Base-by-base conservation (phyloP, 148 eudicot species). In the Tetragonia tetragonoides region DNA sequence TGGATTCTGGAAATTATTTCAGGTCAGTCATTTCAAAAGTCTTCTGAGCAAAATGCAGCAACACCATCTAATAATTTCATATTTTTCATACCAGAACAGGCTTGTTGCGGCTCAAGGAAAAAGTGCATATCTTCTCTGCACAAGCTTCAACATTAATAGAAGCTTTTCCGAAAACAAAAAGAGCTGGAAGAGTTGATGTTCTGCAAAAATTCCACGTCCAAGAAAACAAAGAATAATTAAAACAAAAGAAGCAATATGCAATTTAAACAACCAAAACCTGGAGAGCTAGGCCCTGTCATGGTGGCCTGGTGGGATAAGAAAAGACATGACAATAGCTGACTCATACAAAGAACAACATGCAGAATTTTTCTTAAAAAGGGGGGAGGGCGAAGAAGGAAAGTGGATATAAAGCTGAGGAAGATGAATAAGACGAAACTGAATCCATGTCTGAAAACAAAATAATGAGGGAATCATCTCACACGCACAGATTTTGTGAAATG, bases 111-210 rank as follows among this genome's bases (percentile, higher is more conserved):
- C 80, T 79, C 72, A 66, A 76, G 40, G 84, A 87, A 81, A 74
- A 81, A 46, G 77, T 70, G 68, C 78, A 74, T 75, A 95, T 80
- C 67, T 60, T 89, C 74, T 84, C 83, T 11, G 88, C 87, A 70
- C 92, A 90, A 42, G 80, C 81, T 28, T 86, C 80, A 80, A 80
- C 80, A 74, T 72, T 70, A 46, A 93, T 79, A 38, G 88, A 74
- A 75, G 94, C 89, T 85, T 93, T 95, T 66, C 95, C 92, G 46
- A 92, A 91, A 54, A 91, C 87, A 83, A 88, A 91, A 41, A 85
- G 87, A 16, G 97, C 97, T n/a, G 99, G 97, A 84, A 95, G 87
- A 60, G 86, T 87, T 6, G 99, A 85, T 21, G 96, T 91, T 86
- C 99, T 95, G 86, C 80, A 75, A 70, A 39, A 72, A 60, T 28